A percentile compares a stretch with the other conserved stretches of the same genome.
These are phyloP conservation scores for Dryas drummondii DNA, from an alignment of 306 rosid genomes.

Conservation along the genomic window DNA sequence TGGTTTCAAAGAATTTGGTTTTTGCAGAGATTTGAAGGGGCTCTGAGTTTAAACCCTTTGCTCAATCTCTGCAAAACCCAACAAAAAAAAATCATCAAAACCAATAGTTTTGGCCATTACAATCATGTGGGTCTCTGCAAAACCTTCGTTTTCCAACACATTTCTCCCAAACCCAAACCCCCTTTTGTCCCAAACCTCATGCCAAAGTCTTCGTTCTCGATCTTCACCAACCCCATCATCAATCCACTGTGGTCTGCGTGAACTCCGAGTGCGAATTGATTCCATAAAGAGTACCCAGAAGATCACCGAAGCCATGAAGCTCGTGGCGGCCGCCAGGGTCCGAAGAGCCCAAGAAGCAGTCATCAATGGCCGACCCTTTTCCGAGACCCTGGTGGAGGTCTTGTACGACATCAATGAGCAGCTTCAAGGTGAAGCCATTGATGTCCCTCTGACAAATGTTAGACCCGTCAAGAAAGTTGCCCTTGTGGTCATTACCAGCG, in stretches of 20 bases:
- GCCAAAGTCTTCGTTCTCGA: not conserved
- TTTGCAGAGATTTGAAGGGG: not conserved
- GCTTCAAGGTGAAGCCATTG: constrained; percentile 53
- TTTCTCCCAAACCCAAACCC: constrained; percentile 28
- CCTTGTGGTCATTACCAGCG: constrained; percentile 58
- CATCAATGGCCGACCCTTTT: constrained; percentile 64
- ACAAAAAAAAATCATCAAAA: not conserved
- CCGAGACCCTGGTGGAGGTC: constrained; percentile 52
- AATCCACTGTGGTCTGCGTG: constrained; percentile 49
- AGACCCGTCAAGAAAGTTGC: constrained; percentile 56
- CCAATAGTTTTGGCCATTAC: constrained; percentile 28
- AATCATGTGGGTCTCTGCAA: constrained; percentile 26
- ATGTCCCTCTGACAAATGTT: constrained; percentile 43
- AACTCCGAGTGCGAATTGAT: constrained; percentile 54
- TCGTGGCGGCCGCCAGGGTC: constrained; percentile 70
- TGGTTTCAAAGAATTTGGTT: not conserved
- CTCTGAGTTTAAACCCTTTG: not conserved
- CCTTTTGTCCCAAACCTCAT: not conserved
- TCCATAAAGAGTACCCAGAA: constrained; percentile 54
- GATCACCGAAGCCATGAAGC: constrained; percentile 80
- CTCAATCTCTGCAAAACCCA: constrained; percentile 15
- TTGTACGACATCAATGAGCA: constrained; percentile 46
- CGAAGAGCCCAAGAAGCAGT: constrained; percentile 85
- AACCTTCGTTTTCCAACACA: constrained; percentile 27
- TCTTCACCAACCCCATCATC: constrained; percentile 5